Evolutionary conservation across 768 basidiomycete genomes (phyloP).

Genomic region (Gymnopilus junonius): DNA sequence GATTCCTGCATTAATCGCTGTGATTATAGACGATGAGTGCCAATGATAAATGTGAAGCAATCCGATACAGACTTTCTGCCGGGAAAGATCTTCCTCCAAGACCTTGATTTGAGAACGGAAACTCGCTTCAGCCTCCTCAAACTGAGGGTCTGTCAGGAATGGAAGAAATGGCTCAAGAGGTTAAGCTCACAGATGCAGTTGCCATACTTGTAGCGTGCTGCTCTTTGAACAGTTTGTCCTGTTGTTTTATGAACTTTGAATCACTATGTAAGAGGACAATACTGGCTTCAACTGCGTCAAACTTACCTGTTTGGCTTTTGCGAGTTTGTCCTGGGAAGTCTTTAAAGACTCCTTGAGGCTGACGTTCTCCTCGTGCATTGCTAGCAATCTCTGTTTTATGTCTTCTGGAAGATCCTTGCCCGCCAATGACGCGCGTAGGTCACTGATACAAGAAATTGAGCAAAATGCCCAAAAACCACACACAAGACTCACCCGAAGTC

Average conservation of each 20-base stretch:
- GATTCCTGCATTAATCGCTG: constrained; percentile 60
- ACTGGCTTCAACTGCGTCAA: neutral
- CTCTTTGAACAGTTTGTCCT: constrained; percentile 88
- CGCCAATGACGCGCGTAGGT: constrained; percentile 75
- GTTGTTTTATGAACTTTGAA: constrained; percentile 85
- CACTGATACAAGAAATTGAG: constrained; percentile 44
- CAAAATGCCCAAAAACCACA: constrained; percentile 1
- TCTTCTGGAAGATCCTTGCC: constrained; percentile 85
- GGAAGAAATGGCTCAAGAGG: neutral
- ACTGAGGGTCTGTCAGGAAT: constrained; percentile 30
- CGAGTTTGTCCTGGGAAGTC: constrained; percentile 74
- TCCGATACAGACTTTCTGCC: constrained; percentile 50
- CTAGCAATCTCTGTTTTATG: constrained; percentile 72
- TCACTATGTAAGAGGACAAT: neutral
- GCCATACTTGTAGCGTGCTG: constrained; percentile 65
- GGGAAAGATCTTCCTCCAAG: constrained; percentile 64
- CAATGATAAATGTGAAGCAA: neutral
- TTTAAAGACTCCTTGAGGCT: constrained; percentile 72
- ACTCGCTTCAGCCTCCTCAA: constrained; percentile 74
- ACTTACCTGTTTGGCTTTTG: constrained; percentile 75
- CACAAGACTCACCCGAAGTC: constrained; percentile 71
- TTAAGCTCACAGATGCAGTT: constrained; percentile 45
- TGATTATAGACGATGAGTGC: neutral
- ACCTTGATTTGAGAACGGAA: constrained; percentile 68
- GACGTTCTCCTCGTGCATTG: constrained; percentile 79